phyloP scores from a whole-genome alignment of 148 eudicot species.

The Arctostaphylos glauca region DNA sequence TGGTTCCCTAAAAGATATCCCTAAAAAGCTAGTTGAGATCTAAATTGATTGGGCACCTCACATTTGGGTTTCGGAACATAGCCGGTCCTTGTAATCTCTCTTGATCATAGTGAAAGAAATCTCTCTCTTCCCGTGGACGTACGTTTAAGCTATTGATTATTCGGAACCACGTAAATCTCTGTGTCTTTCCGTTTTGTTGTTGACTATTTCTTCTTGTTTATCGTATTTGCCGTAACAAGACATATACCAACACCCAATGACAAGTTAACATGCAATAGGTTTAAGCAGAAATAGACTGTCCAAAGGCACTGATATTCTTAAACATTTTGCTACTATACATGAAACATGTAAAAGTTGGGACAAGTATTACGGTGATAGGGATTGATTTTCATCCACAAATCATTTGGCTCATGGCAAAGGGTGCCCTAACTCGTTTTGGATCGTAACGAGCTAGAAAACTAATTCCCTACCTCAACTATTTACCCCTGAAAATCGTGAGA shows the following conservation, averaged over 20 bases:
- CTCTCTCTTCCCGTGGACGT: too few relatives aligned
- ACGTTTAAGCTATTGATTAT: too few relatives aligned
- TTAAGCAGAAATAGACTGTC: background rate
- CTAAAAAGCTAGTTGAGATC: too few relatives aligned
- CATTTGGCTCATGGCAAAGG: background rate
- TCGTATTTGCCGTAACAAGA: too few relatives aligned
- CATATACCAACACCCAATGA: background rate
- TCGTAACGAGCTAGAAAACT: slow-evolving; percentile 1
- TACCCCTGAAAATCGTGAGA: background rate
- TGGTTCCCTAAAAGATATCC: too few relatives aligned
- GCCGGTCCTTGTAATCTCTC: too few relatives aligned
- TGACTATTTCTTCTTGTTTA: too few relatives aligned
- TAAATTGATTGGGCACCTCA: too few relatives aligned
- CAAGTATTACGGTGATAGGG: background rate
- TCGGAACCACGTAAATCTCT: too few relatives aligned
- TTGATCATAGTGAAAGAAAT: too few relatives aligned
- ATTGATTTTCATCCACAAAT: background rate
- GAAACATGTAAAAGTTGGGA: background rate
- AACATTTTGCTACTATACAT: background rate
- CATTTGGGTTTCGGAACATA: too few relatives aligned
- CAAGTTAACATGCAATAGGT: background rate
- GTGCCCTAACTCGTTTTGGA: background rate
- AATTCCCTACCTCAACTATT: background rate
- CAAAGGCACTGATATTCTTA: background rate
- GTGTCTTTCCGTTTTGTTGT: too few relatives aligned